These are phyloP conservation scores for Colletotrichum cereale DNA, from an alignment of 2,329 filamentous ascomycete species.

Conservation along the genomic window DNA sequence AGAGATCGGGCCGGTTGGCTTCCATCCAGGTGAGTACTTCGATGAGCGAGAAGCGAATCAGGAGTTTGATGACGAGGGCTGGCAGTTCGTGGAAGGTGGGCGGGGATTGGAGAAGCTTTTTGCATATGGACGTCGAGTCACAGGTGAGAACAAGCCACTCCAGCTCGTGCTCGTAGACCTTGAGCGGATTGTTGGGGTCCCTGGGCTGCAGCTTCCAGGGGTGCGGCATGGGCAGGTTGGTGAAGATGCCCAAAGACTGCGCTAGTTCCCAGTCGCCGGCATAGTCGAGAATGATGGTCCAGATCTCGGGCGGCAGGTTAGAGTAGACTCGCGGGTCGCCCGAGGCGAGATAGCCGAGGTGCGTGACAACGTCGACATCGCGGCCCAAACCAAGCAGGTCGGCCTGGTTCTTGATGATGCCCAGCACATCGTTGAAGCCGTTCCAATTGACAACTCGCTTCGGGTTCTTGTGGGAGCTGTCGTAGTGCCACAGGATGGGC, in stretches of 20 bases:
- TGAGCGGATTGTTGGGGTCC: conserved; percentile 72
- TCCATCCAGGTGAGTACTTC: conserved; percentile 79
- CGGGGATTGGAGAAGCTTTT: conserved; percentile 78
- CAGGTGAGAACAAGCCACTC: conserved; percentile 88
- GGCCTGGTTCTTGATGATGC: conserved; percentile 81
- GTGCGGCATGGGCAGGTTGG: conserved; percentile 77
- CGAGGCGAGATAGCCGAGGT: conserved; percentile 52
- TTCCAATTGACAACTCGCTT: conserved; percentile 72
- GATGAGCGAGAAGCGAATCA: conserved; percentile 90
- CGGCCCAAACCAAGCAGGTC: conserved; percentile 80
- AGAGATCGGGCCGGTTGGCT: conserved; percentile 72
- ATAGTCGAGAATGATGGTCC: conserved; percentile 88
- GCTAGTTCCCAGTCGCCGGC: conserved; percentile 93
- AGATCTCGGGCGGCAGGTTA: conserved; percentile 84
- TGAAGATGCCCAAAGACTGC: conserved; percentile 83
- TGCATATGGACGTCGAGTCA: conserved; percentile 77
- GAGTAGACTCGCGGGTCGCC: conserved; percentile 52
- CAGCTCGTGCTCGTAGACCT: conserved; percentile 80
- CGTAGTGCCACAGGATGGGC: conserved; percentile 86
- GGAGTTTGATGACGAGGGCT: conserved; percentile 84
- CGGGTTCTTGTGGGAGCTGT: conserved; percentile 58
- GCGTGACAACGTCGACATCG: conserved; percentile 71
- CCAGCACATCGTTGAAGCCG: conserved; percentile 77
- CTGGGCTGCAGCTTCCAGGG: conserved; percentile 76
- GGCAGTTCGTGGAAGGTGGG: conserved; percentile 80